Base-by-base conservation (phyloP, 2,329 filamentous ascomycete genomes). In the Pseudocercospora ulei region DNA sequence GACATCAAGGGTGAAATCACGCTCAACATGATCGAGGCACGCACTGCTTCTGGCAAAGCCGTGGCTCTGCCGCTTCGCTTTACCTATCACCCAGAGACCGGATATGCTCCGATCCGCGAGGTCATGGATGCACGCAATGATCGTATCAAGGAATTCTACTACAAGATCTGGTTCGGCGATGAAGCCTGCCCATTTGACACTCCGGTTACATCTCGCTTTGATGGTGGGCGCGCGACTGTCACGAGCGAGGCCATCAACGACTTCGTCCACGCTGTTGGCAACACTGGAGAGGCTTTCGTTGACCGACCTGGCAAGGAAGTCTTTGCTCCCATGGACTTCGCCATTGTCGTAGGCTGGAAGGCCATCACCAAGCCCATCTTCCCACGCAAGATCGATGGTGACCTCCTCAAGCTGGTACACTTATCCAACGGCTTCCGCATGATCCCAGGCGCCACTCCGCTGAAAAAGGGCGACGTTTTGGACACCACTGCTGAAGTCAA, bases 321-420 rank as follows among this genome's bases (percentile, higher is more conserved):
- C 49, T 88, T 81, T 54, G 90, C 90, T 5, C 90, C 92, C 19
- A 98, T 98, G 90, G 90, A 98, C 64, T 98, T 62, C 37, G 60
- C 60, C 22, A 65, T 65, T 30, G 62, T 65, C 7, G 55, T 65
- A 28, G 61, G 59, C 18, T 65, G 62, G 63, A 96, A 98, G 68
- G 90, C 90, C 27, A 98, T 98, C 57, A 98, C 87, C 7, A 96
- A 96, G 73, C 90, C 90, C 8, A 98, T 98, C 63, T 98, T 98
- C 73, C 90, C 90, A 49, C 80, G 86, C 52, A 84, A 78, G 46
- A 96, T 98, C 55, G 90, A 98, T 54, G 90, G 92, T 50, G 90
- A 98, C 59, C 70, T 98, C 38, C 73, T 98, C 46, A 95, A 93
- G 68, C 77, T 98, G 38, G 88, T 98, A 7, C 90, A 98, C 65